Evolutionary conservation across 371 early-diverging fungal species (phyloP), one percentile per base, ranked within the genome.

Genomic region (Gilbertella persicaria): DNA sequence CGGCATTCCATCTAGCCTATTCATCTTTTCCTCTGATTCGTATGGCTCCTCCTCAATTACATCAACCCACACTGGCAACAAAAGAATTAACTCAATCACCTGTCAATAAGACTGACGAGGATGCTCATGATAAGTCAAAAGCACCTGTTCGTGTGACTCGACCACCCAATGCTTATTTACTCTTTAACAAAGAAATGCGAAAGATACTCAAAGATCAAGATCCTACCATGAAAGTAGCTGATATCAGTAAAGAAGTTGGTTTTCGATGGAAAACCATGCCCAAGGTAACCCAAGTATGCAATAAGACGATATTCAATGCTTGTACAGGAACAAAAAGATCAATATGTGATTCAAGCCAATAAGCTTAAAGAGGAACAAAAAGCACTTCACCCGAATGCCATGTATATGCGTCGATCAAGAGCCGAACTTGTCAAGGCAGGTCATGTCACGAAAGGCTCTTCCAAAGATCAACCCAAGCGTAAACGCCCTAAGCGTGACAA

Each of bases 331-430:
- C 70, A 78, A 40, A 78, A 74, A 37, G 64, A 62, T 1, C 53
- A 55, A 8, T 78, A 70, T 53, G 51, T 72, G 1, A 49, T 42
- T 20, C 67, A 73, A 65, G 78, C 78, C 17, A 70, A 68, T 17
- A 60, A 60, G 26, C 51, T 74, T 21, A 78, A 74, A 50, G 69
- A 70, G 40, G 61, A 58, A 10, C 72, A 72, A 39, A 55, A 66
- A 42, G 73, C 66, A 19, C 48, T 70, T 29, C 78, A 88, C 41
- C 84, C 88, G 5, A 78, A 86, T 19, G 72, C 85, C 13, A 80
- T 86, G 55, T 85, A 87, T 39, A 84, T 83, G 25, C 88, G 86
- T 24, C 78, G 82, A n/a, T 83, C 87, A 37, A 82, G 80, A 54
- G 81, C 82, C 0, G 83, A 85, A 53, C 58, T 85, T 38, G 71